Conservation (phyloP, 371 early-diverging fungal species). For the Apophysomyces variabilis region DNA sequence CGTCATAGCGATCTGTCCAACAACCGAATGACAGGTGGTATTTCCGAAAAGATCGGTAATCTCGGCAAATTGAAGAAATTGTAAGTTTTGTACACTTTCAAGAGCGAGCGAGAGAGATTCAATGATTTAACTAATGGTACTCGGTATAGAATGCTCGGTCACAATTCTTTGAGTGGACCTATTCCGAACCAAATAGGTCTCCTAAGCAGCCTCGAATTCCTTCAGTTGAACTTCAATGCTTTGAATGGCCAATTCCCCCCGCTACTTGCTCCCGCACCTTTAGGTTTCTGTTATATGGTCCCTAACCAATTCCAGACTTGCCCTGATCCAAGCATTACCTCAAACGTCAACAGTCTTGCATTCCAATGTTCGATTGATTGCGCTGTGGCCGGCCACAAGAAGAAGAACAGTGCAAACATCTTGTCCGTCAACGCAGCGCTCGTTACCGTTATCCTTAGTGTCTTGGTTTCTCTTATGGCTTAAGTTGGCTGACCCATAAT, state of each 20-base stretch:
- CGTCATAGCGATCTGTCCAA: slow-evolving; percentile 52
- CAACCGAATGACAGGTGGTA: slow-evolving; percentile 52
- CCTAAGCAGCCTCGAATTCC: slow-evolving; percentile 43
- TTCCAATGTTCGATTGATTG: slow-evolving; percentile 61
- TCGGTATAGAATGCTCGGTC: slow-evolving; percentile 44
- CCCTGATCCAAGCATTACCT: slow-evolving; percentile 45
- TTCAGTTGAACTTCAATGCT: slow-evolving; percentile 53
- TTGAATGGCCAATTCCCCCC: slow-evolving; percentile 58
- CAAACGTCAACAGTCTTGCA: slow-evolving; percentile 49
- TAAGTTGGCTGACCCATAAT: not conserved
- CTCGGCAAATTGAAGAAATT: slow-evolving; percentile 43
- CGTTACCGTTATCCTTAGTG: not conserved
- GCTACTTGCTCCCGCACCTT: slow-evolving; percentile 41
- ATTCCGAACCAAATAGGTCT: slow-evolving; percentile 50
- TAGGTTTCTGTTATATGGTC: slow-evolving; percentile 53
- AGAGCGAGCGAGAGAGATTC: not conserved
- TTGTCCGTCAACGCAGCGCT: not conserved
- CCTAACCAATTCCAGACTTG: slow-evolving; percentile 59
- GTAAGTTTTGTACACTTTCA: slow-evolving; percentile 28
- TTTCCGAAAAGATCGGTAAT: slow-evolving; percentile 50
- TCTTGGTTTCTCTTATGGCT: not conserved
- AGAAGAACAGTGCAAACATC: slow-evolving; percentile 15
- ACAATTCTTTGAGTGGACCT: slow-evolving; percentile 48
- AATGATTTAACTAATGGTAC: not conserved
- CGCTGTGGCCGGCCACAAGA: slow-evolving; percentile 17